Conservation (phyloP, 257 asterid species). For the Ocimum tenuiflorum region DNA sequence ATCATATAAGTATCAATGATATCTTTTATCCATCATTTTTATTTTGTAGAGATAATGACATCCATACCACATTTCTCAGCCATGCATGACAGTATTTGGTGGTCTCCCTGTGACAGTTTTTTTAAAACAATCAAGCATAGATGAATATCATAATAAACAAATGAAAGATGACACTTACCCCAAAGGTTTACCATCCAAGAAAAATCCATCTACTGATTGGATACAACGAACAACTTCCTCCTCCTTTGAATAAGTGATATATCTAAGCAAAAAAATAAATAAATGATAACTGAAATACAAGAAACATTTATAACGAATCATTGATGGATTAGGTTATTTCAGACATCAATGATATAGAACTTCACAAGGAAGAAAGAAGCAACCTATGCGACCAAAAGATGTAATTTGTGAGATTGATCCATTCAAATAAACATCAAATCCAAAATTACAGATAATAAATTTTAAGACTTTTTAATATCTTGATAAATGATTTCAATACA, state of each 20-base stretch:
- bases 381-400: neutral
- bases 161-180: constrained; percentile 37
- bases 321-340: neutral
- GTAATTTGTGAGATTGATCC: too few species aligned
- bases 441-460: neutral
- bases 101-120: constrained; percentile 62
- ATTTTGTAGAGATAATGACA: neutral
- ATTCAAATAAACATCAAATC: neutral
- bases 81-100: constrained; percentile 94
- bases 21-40: constrained; percentile 13
- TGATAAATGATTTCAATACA: neutral
- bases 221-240: constrained; percentile 94
- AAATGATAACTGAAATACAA: neutral
- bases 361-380: neutral
- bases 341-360: neutral
- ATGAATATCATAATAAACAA: neutral
- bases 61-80: constrained; percentile 73
- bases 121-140: constrained; percentile 17
- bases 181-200: constrained; percentile 71
- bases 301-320: neutral
- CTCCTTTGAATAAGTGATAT: constrained; percentile 80
- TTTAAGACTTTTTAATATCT: neutral
- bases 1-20: neutral
- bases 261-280: constrained; percentile 35
- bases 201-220: constrained; percentile 85